Evolutionary conservation across 805 yeast genomes (phyloP).

Genomic region (Kodamaea kaohsiungensis): DNA sequence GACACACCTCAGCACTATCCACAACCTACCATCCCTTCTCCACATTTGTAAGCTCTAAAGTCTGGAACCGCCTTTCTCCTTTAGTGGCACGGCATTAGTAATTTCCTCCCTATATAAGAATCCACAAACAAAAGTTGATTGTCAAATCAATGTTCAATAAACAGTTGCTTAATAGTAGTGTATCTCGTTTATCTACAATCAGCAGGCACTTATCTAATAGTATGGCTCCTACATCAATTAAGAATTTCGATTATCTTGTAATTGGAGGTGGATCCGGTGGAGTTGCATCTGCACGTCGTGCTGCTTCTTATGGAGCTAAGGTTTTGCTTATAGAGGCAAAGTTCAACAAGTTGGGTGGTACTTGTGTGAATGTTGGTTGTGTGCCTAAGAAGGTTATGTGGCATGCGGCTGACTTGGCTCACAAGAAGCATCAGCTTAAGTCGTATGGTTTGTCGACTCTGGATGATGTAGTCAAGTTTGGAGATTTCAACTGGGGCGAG

Average conservation of each 20-base stretch:
- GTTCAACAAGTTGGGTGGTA: constrained; percentile 78
- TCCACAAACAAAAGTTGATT: background rate
- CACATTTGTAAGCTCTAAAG: background rate
- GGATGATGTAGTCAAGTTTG: constrained; percentile 46
- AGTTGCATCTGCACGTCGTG: constrained; percentile 97
- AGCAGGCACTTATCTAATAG: constrained; percentile 17
- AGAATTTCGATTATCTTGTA: constrained; percentile 85
- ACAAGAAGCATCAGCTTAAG: constrained; percentile 67
- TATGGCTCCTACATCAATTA: constrained; percentile 16
- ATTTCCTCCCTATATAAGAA: background rate
- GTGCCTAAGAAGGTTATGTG: constrained; percentile 99
- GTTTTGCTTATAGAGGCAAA: constrained; percentile 79
- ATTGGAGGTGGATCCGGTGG: constrained; percentile 99
- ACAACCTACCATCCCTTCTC: background rate
- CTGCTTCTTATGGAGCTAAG: constrained; percentile 91
- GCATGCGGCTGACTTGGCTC: constrained; percentile 92
- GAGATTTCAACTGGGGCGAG: constrained; percentile 74
- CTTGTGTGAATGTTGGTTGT: constrained; percentile 99
- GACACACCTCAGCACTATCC: too few species aligned
- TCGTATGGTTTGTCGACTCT: constrained; percentile 79
- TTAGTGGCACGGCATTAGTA: background rate
- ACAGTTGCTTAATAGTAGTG: constrained; percentile 6
- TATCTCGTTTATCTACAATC: constrained; percentile 24
- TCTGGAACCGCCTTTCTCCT: background rate
- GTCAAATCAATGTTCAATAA: constrained; percentile 6